Conservation (phyloP, 169 alveolate genomes). For the Eimeria tenella region DNA sequence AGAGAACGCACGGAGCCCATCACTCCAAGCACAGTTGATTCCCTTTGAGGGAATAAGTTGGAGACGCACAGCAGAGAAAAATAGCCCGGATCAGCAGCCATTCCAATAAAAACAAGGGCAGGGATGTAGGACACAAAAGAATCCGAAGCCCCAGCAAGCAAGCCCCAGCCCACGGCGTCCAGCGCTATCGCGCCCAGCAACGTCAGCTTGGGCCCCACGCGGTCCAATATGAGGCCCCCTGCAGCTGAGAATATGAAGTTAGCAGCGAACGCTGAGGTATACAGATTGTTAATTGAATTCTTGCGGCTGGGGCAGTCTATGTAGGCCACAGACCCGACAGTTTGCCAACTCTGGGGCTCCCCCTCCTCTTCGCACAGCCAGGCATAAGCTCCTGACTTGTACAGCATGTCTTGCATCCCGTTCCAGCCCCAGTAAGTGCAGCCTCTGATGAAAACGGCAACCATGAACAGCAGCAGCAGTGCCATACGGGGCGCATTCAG, state of each 20-base stretch:
- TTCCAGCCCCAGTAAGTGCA: constrained; percentile 82
- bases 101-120: constrained; percentile 61
- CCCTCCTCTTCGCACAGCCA: constrained; percentile 69
- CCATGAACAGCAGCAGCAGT: constrained; percentile 4
- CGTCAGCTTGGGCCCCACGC: constrained; percentile 74
- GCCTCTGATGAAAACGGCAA: constrained; percentile 71
- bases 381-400: constrained; percentile 75
- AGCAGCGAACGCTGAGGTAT: constrained; percentile 65
- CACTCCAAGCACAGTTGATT: constrained; percentile 49
- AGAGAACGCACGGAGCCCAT: constrained; percentile 78
- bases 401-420: constrained; percentile 78
- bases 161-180: constrained; percentile 69
- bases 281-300: constrained; percentile 66
- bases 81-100: constrained; percentile 77
- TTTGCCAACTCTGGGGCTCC: neutral
- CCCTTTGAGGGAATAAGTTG: constrained; percentile 54
- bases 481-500: constrained; percentile 30
- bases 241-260: constrained; percentile 72
- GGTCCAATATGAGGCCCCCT: constrained; percentile 64
- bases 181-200: constrained; percentile 31
- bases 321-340: constrained; percentile 41
- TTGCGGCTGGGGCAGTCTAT: constrained; percentile 64
- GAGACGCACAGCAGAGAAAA: constrained; percentile 71
- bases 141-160: constrained; percentile 48
- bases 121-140: constrained; percentile 27